Evolutionary conservation across 225 moss, liverwort and hornwort species (phyloP), one percentile per base, ranked within the genome.

Genomic region (Anthoceros angustus): DNA sequence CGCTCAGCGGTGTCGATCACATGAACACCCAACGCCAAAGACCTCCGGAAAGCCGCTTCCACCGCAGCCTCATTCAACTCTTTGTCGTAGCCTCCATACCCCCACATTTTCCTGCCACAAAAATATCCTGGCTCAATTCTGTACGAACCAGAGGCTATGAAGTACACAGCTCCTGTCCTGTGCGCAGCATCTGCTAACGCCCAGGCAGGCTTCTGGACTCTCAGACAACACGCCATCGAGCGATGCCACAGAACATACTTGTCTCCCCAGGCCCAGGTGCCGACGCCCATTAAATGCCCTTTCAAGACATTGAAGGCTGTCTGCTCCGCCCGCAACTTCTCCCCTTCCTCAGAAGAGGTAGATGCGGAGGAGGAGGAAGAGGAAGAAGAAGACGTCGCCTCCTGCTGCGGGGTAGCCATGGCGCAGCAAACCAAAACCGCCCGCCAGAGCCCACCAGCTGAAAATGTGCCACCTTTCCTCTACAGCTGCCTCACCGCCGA

Each of bases 211-310:
- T 18, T 5, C 2, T 6, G 21, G 40, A 12, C 21, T 49, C 14
- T 10, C 23, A 55, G 48, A 20, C 15, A 42, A n/a, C 5, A 25
- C 63, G 12, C 9, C 8, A 25, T 25, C 26, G 41, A 32, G 32
- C 32, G 32, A 32, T 32, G 32, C 32, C 32, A 32, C 32, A 32
- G 32, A 32, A 32, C 74, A 62, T 63, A 74, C 74, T 67, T 74
- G 70, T 74, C 70, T 5, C 67, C 74, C 74, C 74, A 74, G 20
- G 70, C 5, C 74, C 74, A 74, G 24, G 74, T 74, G 43, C 74
- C 74, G 16, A 74, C 66, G 42, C 74, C 74, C 48, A 74, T 55
- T 18, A 55, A 55, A 55, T 55, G 55, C 16, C 55, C 55, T 23
- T 55, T 55, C 55, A 55, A 55, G n/a, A 55, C 55, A 55, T 55